These are phyloP conservation scores for Ceratobasidium sp. DNA, from an alignment of 1,284 basidiomycete species.

Conservation along the genomic window DNA sequence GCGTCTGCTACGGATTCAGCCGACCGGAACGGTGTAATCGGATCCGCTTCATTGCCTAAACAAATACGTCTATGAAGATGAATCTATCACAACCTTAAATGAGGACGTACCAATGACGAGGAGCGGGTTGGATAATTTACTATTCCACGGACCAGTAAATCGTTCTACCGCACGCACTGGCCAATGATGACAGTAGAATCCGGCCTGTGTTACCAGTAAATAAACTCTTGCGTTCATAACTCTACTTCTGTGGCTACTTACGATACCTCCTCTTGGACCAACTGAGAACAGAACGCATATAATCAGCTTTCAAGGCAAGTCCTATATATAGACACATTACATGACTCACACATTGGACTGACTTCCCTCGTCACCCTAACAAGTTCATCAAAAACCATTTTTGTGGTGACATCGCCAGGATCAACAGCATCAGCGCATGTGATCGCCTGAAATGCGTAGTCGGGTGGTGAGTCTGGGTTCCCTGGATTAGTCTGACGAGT, in stretches of 20 bases:
- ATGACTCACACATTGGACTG: conserved; percentile 30
- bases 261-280: background rate
- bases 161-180: conserved; percentile 41
- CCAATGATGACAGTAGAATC: conserved; percentile 41
- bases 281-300: background rate
- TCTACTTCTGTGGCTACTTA: no score
- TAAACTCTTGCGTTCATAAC: no score
- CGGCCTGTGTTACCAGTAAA: background rate
- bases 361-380: conserved; percentile 7
- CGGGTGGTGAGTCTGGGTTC: conserved; percentile 20
- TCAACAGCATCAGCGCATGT: conserved; percentile 48
- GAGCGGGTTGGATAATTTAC: conserved; percentile 31
- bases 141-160: conserved; percentile 41
- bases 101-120: conserved; percentile 3
- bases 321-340: background rate
- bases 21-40: conserved; percentile 28
- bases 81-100: background rate
- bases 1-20: conserved; percentile 41
- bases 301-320: background rate
- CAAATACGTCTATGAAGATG: no score
- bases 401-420: conserved; percentile 20
- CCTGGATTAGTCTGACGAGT: background rate
- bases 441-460: conserved; percentile 42
- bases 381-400: conserved; percentile 18
- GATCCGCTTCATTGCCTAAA: conserved; percentile 45